These are phyloP conservation scores for Monosporozyma aerobia DNA, from an alignment of 805 yeast species.

Conservation along the genomic window DNA sequence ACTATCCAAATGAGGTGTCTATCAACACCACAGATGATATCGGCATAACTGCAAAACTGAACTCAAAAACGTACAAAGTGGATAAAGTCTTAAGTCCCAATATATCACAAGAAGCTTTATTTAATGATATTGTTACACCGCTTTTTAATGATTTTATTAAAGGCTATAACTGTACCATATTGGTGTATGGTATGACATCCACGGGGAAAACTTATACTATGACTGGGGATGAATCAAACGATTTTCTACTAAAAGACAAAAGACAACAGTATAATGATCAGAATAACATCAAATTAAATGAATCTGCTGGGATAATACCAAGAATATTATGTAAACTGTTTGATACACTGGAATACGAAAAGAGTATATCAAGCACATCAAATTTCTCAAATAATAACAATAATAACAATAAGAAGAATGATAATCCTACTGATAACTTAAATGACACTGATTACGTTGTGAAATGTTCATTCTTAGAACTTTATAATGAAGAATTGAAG, in stretches of 20 bases:
- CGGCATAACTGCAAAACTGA: slow-evolving; percentile 34
- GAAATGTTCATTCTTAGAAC: slow-evolving; percentile 71
- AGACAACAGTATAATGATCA: background rate
- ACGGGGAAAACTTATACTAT: slow-evolving; percentile 78
- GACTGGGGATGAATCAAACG: slow-evolving; percentile 49
- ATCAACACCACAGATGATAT: slow-evolving; percentile 35
- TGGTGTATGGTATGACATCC: slow-evolving; percentile 90
- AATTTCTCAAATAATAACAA: slow-evolving; percentile 2
- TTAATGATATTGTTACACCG: slow-evolving; percentile 57
- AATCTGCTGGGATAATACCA: slow-evolving; percentile 59
- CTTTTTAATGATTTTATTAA: slow-evolving; percentile 56
- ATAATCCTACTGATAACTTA: background rate
- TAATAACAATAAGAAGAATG: background rate
- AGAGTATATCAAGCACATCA: slow-evolving; percentile 5
- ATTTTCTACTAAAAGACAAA: background rate
- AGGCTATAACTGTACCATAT: slow-evolving; percentile 73
- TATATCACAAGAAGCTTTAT: slow-evolving; percentile 61
- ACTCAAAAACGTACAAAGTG: slow-evolving; percentile 53
- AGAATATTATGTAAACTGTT: slow-evolving; percentile 51
- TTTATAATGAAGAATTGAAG: slow-evolving; percentile 77
- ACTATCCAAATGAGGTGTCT: slow-evolving; percentile 34
- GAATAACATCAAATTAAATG: slow-evolving; percentile 28
- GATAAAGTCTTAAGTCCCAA: slow-evolving; percentile 80
- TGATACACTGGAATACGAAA: slow-evolving; percentile 33
- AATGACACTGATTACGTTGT: slow-evolving; percentile 45